Base-by-base conservation (phyloP, 345 rosid genomes). In the Dovyalis caffra region DNA sequence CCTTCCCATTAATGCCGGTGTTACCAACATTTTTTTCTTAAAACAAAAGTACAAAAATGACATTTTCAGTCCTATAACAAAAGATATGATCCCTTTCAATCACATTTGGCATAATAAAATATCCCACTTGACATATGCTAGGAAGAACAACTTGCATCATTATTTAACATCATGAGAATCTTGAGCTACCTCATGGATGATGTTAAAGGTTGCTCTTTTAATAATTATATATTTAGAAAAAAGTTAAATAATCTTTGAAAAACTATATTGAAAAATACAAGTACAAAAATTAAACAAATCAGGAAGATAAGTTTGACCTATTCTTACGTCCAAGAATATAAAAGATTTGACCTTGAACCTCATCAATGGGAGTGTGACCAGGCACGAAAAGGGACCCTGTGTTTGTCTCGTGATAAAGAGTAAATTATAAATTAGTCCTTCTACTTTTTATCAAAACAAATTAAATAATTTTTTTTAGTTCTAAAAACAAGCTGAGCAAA, bases 251-350 rank as follows among this genome's bases (percentile, higher is more conserved):
- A n/a, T 51, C 57, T 7, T 51, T 0, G 25, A 7, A 49, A 18
- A 18, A 6, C 5, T 18, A 18, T 49, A 1, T 20, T 6, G 2
- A 8, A 49, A 20, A 49, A 49, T 49, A 49, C 18, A 47, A 35
- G 38, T 35, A 66, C 32, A 29, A 49, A 29, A 49, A 34, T 26
- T 14, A 6, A 38, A 7, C 26, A 5, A 10, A 51, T 33, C 33
- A 8, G 45, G 49, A 70, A 83, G 68, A 70, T 70, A 72, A 58
- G 58, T 69, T 86, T 84, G 87, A 86, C 87, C 77, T 12, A 66
- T 25, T 75, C 76, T 40, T 11, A 14, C 12, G 11, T 61, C 26
- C 2, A 34, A 14, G 53, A 29, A 64, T 71, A 53, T 75, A 61
- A 74, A 69, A 64, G 38, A 65, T 49, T 86, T 79, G 84, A 79